Evolutionary conservation across 306 rosid genomes (phyloP).

Genomic region (Cyamopsis tetragonoloba): DNA sequence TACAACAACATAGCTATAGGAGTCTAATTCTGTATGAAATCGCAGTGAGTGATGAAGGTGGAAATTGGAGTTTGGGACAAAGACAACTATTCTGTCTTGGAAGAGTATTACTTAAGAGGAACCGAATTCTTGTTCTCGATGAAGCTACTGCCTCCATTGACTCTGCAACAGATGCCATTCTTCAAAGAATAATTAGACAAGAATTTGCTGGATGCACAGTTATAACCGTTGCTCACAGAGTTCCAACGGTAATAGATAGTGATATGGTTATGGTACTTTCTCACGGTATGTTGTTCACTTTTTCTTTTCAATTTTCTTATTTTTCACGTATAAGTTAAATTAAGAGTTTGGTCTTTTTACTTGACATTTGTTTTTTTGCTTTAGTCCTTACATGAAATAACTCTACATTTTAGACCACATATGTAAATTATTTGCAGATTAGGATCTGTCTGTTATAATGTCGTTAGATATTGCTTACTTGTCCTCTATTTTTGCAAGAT

Average conservation of each 20-base stretch:
- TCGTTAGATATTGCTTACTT: too few species aligned
- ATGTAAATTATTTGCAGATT: too few species aligned
- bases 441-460: too few species aligned
- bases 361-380: too few species aligned
- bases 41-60: conserved; percentile 62
- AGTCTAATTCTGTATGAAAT: too few species aligned
- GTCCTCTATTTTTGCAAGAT: too few species aligned
- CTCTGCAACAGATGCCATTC: conserved; percentile 52
- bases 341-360: too few species aligned
- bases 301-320: background rate
- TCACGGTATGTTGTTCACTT: conserved; percentile 40
- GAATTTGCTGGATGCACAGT: conserved; percentile 55
- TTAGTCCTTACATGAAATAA: too few species aligned
- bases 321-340: too few species aligned
- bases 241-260: conserved; percentile 63
- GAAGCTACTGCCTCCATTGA: conserved; percentile 77
- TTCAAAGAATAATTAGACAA: conserved; percentile 45
- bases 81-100: conserved; percentile 61
- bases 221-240: conserved; percentile 57
- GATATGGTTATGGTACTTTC: conserved; percentile 72
- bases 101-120: conserved; percentile 53
- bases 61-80: conserved; percentile 69
- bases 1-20: too few species aligned
- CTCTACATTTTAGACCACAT: too few species aligned
- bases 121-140: conserved; percentile 54